These are phyloP conservation scores for Leucogyrophana mollusca DNA, from an alignment of 768 basidiomycete genomes.

Conservation along the genomic window DNA sequence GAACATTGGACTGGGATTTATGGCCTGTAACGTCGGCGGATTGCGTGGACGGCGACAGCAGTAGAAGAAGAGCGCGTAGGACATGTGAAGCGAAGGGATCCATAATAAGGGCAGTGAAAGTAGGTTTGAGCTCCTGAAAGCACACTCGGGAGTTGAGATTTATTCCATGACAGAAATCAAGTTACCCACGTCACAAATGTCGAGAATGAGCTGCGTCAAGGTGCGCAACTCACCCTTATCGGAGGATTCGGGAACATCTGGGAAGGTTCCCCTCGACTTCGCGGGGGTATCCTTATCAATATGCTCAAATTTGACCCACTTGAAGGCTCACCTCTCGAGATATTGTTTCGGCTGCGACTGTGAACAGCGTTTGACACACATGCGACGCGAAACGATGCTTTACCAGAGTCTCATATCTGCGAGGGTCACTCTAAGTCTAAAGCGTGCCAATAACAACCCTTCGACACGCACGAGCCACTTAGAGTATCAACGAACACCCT, in stretches of 20 bases:
- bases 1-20: conserved; percentile 41
- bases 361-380: conserved; percentile 89
- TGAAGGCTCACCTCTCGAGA: conserved; percentile 57
- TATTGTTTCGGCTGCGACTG: conserved; percentile 61
- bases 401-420: conserved; percentile 60
- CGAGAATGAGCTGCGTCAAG: conserved; percentile 60
- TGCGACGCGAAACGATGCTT: conserved; percentile 93
- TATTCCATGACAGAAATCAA: conserved; percentile 10
- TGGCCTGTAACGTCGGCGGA: conserved; percentile 33
- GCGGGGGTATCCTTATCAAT: not conserved
- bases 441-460: conserved; percentile 5
- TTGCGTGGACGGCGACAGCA: conserved; percentile 66
- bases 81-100: conserved; percentile 93
- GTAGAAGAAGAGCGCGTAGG: conserved; percentile 71
- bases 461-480: conserved; percentile 74
- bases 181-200: conserved; percentile 58
- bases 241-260: conserved; percentile 43
- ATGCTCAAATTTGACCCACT: too few relatives aligned
- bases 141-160: conserved; percentile 7
- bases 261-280: conserved; percentile 56
- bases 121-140: conserved; percentile 66
- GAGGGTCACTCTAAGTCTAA: conserved; percentile 4
- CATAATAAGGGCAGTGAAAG: conserved; percentile 64
- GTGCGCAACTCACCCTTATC: conserved; percentile 67
- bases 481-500: conserved; percentile 88